phyloP scores from a whole-genome alignment of 306 rosid genomes.

The Betula pendula region DNA sequence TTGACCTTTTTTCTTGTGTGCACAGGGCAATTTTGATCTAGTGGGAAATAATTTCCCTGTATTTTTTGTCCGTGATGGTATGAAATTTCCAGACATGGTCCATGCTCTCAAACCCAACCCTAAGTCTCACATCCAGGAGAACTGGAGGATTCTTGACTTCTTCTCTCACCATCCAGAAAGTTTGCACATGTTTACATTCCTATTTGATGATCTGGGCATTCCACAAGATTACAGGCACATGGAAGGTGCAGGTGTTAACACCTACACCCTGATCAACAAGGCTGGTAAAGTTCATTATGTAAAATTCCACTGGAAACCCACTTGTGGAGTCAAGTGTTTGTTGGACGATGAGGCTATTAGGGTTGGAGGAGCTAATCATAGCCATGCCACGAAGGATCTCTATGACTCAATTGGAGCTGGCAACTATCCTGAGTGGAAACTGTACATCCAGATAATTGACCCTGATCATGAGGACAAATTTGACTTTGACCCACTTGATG shows the following conservation, averaged over 20 bases:
- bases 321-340: constrained; percentile 75
- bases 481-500: constrained; percentile 96
- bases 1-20: constrained; percentile 12
- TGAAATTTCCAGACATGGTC: constrained; percentile 92
- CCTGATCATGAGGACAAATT: constrained; percentile 82
- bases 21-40: constrained; percentile 92
- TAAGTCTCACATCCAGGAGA: constrained; percentile 89
- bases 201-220: constrained; percentile 80
- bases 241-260: constrained; percentile 93
- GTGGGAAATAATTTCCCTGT: constrained; percentile 94
- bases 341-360: constrained; percentile 82
- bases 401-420: constrained; percentile 93
- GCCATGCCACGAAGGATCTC: constrained; percentile 95
- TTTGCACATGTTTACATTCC: constrained; percentile 78
- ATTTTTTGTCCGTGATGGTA: constrained; percentile 80
- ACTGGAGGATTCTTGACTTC: constrained; percentile 88
- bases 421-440: constrained; percentile 98
- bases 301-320: constrained; percentile 88
- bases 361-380: constrained; percentile 93
- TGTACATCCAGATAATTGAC: constrained; percentile 82
- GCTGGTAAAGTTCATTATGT: constrained; percentile 77
- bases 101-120: constrained; percentile 96
- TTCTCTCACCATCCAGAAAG: constrained; percentile 95
- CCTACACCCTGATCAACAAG: constrained; percentile 75
- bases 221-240: constrained; percentile 96